Base-by-base conservation (phyloP, 2,329 filamentous ascomycete genomes). In the Fusarium circinatum region DNA sequence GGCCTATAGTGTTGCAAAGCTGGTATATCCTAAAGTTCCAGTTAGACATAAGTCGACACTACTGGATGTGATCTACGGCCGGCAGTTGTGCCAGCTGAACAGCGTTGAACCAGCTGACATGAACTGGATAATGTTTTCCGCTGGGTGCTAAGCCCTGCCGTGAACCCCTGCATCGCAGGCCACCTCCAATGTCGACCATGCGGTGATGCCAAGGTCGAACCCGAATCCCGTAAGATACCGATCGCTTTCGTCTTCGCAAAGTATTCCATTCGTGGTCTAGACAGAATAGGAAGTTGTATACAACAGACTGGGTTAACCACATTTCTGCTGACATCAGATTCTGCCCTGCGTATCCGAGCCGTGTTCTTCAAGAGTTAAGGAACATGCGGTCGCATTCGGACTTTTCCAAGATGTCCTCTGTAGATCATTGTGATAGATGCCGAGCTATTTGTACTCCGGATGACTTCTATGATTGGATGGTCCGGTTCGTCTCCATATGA, bases 1-100 rank as follows among this genome's bases (percentile, higher is more conserved):
- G 14, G 0, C 6, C 0, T 5, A 28, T 28, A 22, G 26, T 4
- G 14, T 48, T 48, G 14, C 4, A 0, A 22, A 9, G 20, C 2
- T 3, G 28, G 28, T 13, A 18, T 49, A 13, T n/a, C 3, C 20
- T 1, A 2, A 30, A 49, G 28, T 17, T 12, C 14, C 0, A 30
- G 7, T 6, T 18, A 13, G 22, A 3, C 28, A 49, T 7, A 32
- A 3, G 5, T 7, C 2, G 0, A 18, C 2, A 5, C 5, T 10
- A 49, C 28, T 18, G 8, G 28, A 2, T 10, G 0, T 32, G 14
- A 32, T 7, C 47, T 32, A 7, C 28, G 28, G 47, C 8, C 47
- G 28, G 47, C 47, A 49, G 15, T 32, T 49, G 5, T 1, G 6
- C 28, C 10, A 32, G 15, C 47, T 18, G 11, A 45, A 14, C 2